Conservation (phyloP, 1,284 basidiomycete species). For the Mixia osmundae region DNA sequence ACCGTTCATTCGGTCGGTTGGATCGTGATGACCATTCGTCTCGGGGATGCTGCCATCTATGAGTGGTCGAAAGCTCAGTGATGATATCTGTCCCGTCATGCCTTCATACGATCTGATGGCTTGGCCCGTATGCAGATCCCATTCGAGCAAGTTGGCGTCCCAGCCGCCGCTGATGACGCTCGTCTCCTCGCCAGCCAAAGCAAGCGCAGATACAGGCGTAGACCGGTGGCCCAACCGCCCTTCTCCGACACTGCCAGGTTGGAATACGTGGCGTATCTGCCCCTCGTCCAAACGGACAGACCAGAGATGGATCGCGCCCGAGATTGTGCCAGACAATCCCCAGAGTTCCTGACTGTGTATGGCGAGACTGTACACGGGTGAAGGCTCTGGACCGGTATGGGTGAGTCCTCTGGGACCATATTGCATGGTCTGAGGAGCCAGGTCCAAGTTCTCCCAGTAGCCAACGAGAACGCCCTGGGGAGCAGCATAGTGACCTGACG, state of each 20-base stretch:
- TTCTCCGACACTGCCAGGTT: too few species aligned
- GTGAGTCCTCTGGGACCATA: neutral
- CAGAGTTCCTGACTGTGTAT: neutral
- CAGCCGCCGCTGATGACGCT: neutral
- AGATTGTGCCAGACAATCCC: neutral
- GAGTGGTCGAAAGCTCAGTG: neutral
- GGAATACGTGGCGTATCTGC: neutral
- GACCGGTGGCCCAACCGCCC: too few species aligned
- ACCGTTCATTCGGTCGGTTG: neutral
- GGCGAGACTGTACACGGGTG: neutral
- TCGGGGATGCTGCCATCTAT: neutral
- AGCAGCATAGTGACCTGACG: neutral
- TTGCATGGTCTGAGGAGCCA: neutral
- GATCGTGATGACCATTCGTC: neutral
- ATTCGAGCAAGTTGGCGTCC: constrained; percentile 1
- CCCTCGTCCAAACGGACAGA: constrained; percentile 1
- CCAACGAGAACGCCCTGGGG: neutral
- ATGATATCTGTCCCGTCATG: neutral
- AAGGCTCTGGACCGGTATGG: too few species aligned
- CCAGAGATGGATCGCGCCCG: neutral
- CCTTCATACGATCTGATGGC: neutral
- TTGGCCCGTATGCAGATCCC: constrained; percentile 3
- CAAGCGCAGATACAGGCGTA: neutral
- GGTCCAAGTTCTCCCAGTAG: constrained; percentile 1
- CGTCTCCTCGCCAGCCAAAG: neutral